phyloP scores from a whole-genome alignment of 176 grass and related monocot species.

The Chrysopogon serrulatus region DNA sequence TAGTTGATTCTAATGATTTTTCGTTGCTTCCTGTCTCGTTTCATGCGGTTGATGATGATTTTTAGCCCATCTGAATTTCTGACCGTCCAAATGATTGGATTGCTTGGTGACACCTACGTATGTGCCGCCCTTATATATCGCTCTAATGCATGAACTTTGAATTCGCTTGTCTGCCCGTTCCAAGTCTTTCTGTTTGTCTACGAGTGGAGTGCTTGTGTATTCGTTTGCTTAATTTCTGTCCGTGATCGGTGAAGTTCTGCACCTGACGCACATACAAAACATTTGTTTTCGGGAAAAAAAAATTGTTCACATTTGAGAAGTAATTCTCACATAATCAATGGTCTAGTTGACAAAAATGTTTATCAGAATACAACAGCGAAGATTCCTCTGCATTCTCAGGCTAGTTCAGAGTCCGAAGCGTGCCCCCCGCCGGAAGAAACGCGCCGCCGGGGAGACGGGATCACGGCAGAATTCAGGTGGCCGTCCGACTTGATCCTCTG shows the following conservation, averaged over 20 bases:
- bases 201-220: background rate
- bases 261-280: background rate
- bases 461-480: conserved; percentile 1
- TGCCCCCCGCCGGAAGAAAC: conserved; percentile 3
- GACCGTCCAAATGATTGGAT: background rate
- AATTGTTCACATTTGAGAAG: background rate
- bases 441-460: conserved; percentile 23
- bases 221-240: background rate
- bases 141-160: background rate
- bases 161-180: background rate
- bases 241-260: background rate
- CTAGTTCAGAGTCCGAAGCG: conserved; percentile 61
- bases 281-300: background rate
- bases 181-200: background rate
- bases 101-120: rapidly evolving
- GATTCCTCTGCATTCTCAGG: background rate
- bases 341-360: background rate
- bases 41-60: background rate
- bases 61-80: too few species aligned
- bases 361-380: background rate
- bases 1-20: conserved; percentile 28
- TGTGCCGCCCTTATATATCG: background rate
- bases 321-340: background rate
- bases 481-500: conserved; percentile 57
- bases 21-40: too few species aligned